Percentiles rank a stretch among this genome's conserved stretches.
phyloP scores from a whole-genome alignment of 129 eudicot species.

The Lonicera japonica region DNA sequence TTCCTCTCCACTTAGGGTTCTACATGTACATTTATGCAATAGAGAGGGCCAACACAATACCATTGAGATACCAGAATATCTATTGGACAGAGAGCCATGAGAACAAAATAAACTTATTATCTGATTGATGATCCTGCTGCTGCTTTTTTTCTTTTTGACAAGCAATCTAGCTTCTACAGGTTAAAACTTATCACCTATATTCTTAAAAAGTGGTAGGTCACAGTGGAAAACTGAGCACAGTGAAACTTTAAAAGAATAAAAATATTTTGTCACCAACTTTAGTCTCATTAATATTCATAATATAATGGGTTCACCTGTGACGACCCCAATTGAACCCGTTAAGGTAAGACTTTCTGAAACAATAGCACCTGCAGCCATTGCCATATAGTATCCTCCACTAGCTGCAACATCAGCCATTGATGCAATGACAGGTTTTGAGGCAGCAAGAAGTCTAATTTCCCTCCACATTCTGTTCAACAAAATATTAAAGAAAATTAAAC shows the following conservation, averaged over 20 bases:
- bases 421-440: conserved; percentile 76
- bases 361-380: conserved; percentile 75
- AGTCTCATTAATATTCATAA: not conserved
- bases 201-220: not conserved
- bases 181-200: not conserved
- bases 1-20: too few species aligned
- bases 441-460: conserved; percentile 72
- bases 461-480: conserved; percentile 75
- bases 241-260: not conserved
- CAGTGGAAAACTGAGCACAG: not conserved
- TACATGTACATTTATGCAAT: not conserved
- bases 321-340: conserved; percentile 92
- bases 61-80: not conserved
- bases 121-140: not conserved
- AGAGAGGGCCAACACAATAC: not conserved
- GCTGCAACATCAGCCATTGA: conserved; percentile 94
- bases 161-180: too few species aligned
- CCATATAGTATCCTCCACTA: conserved; percentile 98
- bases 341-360: conserved; percentile 81
- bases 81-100: not conserved
- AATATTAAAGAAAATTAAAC: not conserved
- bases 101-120: not conserved
- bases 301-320: conserved; percentile 36
- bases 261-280: not conserved
- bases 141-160: too few species aligned